Evolutionary conservation across 2,329 filamentous ascomycete species (phyloP).

Genomic region (Neofusicoccum kwambonambiense): DNA sequence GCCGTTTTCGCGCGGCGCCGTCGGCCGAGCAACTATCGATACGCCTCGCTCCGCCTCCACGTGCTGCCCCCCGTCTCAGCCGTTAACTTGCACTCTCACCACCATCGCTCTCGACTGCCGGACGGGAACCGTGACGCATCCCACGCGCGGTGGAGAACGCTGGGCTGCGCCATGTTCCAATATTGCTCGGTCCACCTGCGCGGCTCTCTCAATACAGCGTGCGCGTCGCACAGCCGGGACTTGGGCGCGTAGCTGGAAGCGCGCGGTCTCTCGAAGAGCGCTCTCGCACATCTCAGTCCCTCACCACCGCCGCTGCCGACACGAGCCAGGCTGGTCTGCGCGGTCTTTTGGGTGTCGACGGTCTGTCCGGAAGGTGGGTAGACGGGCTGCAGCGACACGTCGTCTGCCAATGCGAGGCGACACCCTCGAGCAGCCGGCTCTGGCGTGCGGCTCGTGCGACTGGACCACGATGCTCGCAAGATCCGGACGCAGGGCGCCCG

Average conservation of each 20-base stretch:
- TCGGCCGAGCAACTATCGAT: constrained; percentile 15
- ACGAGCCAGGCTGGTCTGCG: background rate
- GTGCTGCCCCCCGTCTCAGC: background rate
- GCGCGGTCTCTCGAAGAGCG: background rate
- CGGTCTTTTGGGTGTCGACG: background rate
- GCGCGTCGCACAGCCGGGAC: background rate
- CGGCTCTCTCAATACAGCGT: background rate
- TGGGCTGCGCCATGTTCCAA: background rate
- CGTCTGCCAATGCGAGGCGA: background rate
- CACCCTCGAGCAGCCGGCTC: background rate
- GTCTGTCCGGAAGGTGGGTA: background rate
- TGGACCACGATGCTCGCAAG: background rate
- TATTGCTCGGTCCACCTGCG: background rate
- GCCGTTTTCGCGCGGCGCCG: background rate
- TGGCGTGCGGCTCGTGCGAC: background rate
- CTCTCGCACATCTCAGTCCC: background rate
- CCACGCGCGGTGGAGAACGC: background rate
- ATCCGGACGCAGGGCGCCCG: background rate
- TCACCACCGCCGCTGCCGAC: background rate
- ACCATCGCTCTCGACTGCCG: background rate
- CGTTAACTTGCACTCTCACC: background rate
- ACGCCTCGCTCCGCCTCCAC: background rate
- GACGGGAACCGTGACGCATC: background rate
- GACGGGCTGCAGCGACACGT: background rate
- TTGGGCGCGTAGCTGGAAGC: background rate